Percentiles rank a stretch among this genome's conserved stretches.
These are phyloP conservation scores for Acidiella bohemica DNA, from an alignment of 495 filamentous ascomycete species.

Conservation along the genomic window DNA sequence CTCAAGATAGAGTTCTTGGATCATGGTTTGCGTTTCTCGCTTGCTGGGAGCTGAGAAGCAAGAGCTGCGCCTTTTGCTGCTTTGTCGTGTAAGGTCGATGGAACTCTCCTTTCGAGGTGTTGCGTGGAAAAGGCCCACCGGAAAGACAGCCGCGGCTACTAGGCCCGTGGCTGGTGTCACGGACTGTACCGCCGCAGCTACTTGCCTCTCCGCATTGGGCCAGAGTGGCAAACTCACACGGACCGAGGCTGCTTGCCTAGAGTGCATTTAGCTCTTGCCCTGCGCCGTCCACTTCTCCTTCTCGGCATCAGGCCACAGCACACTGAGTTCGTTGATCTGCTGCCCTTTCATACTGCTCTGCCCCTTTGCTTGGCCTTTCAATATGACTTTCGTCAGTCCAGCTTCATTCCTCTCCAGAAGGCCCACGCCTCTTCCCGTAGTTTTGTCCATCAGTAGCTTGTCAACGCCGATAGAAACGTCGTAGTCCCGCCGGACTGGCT, in stretches of 20 bases:
- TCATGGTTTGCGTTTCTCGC: too few species aligned
- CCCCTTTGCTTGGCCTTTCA: constrained; percentile 1
- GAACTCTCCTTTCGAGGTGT: too few species aligned
- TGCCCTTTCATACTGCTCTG: neutral
- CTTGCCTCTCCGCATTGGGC: too few species aligned
- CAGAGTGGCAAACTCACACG: too few species aligned
- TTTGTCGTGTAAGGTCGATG: too few species aligned
- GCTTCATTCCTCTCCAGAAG: constrained; percentile 1
- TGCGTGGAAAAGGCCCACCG: too few species aligned
- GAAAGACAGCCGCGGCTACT: too few species aligned
- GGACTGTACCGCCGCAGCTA: too few species aligned
- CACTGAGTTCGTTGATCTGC: neutral
- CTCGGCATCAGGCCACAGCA: neutral
- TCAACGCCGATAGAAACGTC: neutral
- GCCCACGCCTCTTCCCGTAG: neutral
- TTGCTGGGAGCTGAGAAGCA: too few species aligned
- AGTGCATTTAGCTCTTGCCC: neutral
- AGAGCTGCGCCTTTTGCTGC: too few species aligned
- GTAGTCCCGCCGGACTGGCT: neutral
- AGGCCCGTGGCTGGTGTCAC: too few species aligned
- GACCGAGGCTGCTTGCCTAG: neutral
- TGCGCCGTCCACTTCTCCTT: neutral
- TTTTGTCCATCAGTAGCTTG: constrained; percentile 1
- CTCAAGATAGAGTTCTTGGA: too few species aligned
- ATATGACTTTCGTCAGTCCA: neutral